These are phyloP conservation scores for Parastagonospora avenae DNA, from an alignment of 2,329 filamentous ascomycete species.

Conservation along the genomic window DNA sequence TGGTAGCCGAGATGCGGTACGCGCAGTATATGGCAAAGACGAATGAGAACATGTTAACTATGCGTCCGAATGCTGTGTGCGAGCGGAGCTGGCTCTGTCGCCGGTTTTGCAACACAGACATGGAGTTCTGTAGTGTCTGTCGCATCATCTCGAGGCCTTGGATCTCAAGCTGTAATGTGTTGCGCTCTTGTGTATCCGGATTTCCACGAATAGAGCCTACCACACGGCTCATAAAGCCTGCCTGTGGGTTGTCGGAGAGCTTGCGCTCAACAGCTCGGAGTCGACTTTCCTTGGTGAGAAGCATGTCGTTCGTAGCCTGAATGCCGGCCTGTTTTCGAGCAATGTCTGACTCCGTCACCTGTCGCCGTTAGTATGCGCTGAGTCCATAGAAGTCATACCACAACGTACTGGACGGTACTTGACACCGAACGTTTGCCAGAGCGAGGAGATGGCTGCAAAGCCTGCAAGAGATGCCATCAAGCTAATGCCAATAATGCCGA, in stretches of 20 bases:
- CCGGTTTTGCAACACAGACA: constrained; percentile 67
- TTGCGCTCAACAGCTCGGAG: constrained; percentile 73
- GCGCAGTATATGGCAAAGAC: constrained; percentile 81
- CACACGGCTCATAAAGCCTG: constrained; percentile 74
- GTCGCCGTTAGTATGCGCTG: constrained; percentile 16
- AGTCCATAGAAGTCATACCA: not conserved
- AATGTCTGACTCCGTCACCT: constrained; percentile 74
- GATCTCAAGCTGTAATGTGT: constrained; percentile 72
- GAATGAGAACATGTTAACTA: constrained; percentile 68
- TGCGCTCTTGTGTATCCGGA: constrained; percentile 58
- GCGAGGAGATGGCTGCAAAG: constrained; percentile 84
- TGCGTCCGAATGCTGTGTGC: constrained; percentile 68
- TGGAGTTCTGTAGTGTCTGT: constrained; percentile 67
- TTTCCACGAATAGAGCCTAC: constrained; percentile 72
- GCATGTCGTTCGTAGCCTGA: constrained; percentile 79
- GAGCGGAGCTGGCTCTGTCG: constrained; percentile 69
- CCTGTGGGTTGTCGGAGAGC: constrained; percentile 52
- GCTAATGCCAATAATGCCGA: constrained; percentile 84
- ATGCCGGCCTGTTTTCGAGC: constrained; percentile 78
- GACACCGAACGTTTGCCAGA: constrained; percentile 81
- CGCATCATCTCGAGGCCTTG: constrained; percentile 81
- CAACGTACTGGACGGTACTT: constrained; percentile 60
- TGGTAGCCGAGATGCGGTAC: constrained; percentile 78
- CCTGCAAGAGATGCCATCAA: constrained; percentile 88
- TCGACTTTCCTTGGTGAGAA: constrained; percentile 74